A percentile compares a stretch with the other conserved stretches of the same genome.
These are phyloP conservation scores for Metschnikowia chrysomelidarum DNA, from an alignment of 805 yeast species.

Conservation along the genomic window DNA sequence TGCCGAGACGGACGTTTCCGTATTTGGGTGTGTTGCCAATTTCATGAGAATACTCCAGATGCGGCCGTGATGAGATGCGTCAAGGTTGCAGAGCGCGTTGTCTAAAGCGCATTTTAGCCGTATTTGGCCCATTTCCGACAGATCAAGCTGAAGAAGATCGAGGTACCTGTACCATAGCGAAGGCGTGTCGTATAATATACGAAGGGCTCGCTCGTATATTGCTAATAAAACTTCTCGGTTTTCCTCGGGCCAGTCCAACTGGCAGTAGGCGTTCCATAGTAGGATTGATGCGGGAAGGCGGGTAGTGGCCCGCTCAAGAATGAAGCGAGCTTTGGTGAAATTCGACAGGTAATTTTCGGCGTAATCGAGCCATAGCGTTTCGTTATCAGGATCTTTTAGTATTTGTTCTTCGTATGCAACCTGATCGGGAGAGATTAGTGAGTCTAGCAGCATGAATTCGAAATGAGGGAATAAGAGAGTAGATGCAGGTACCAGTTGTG, in stretches of 20 bases:
- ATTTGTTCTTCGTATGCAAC: slow-evolving; percentile 15
- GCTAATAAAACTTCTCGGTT: slow-evolving; percentile 1
- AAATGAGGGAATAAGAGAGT: no score
- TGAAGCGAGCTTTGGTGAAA: slow-evolving; percentile 9
- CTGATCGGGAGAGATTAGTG: slow-evolving; percentile 10
- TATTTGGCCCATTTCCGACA: not conserved
- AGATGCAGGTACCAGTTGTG: no score
- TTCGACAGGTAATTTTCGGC: slow-evolving; percentile 9
- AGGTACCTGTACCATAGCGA: slow-evolving; percentile 15
- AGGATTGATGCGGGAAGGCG: slow-evolving; percentile 17
- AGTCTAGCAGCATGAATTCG: slow-evolving; percentile 13
- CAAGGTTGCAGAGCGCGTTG: slow-evolving; percentile 46
- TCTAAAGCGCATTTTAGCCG: slow-evolving; percentile 36
- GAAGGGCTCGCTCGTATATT: slow-evolving; percentile 13
- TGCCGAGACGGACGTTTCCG: slow-evolving; percentile 41
- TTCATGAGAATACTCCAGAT: slow-evolving; percentile 53
- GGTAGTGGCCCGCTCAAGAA: slow-evolving; percentile 18
- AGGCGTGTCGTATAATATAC: slow-evolving; percentile 7
- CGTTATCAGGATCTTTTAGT: slow-evolving; percentile 11
- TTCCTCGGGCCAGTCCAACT: slow-evolving; percentile 13
- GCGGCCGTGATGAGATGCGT: slow-evolving; percentile 47
- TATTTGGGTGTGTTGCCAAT: slow-evolving; percentile 38
- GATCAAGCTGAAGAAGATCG: slow-evolving; percentile 2
- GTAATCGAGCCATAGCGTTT: slow-evolving; percentile 19
- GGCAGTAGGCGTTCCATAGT: slow-evolving; percentile 19